Conservation (phyloP, 225 moss, liverwort and hornwort genomes). For the Anthoceros angustus region DNA sequence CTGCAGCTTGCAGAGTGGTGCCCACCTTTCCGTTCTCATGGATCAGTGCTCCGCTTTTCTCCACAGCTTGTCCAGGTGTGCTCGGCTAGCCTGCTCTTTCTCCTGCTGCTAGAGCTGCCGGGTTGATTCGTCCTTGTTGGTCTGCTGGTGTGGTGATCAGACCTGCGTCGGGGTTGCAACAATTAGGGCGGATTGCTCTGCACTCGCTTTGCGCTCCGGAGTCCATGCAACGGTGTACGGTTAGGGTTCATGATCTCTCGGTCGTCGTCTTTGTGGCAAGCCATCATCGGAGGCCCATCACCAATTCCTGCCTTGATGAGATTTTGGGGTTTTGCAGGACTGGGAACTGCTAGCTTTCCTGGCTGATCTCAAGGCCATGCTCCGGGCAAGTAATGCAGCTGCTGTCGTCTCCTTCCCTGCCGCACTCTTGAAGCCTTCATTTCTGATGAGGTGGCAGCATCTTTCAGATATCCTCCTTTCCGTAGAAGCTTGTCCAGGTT, state of each 20-base stretch:
- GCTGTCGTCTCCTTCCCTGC: slow-evolving; percentile 73
- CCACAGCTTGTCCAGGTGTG: slow-evolving; percentile 42
- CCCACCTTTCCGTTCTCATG: slow-evolving; percentile 23
- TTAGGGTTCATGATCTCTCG: neutral
- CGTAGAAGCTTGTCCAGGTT: slow-evolving; percentile 67
- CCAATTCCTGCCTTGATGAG: neutral
- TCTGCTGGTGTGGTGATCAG: neutral
- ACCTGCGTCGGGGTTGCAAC: neutral
- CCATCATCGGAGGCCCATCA: neutral
- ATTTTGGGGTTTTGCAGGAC: slow-evolving; percentile 30
- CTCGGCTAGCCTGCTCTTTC: slow-evolving; percentile 3
- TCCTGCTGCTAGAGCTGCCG: neutral
- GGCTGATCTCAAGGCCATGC: slow-evolving; percentile 54
- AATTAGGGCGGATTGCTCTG: neutral
- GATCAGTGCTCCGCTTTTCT: slow-evolving; percentile 54
- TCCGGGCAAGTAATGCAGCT: slow-evolving; percentile 59
- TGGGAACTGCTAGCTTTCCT: slow-evolving; percentile 82
- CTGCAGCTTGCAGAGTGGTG: slow-evolving; percentile 35
- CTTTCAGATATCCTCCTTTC: slow-evolving; percentile 72
- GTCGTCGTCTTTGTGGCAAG: neutral
- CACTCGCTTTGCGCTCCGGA: neutral
- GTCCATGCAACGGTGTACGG: slow-evolving; percentile 2
- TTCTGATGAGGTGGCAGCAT: slow-evolving; percentile 76
- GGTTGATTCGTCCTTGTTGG: neutral
- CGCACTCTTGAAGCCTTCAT: slow-evolving; percentile 47